Evolutionary conservation across 1,284 basidiomycete genomes (phyloP), one percentile per base, ranked within the genome.

Genomic region (Ustilago cynodontis): DNA sequence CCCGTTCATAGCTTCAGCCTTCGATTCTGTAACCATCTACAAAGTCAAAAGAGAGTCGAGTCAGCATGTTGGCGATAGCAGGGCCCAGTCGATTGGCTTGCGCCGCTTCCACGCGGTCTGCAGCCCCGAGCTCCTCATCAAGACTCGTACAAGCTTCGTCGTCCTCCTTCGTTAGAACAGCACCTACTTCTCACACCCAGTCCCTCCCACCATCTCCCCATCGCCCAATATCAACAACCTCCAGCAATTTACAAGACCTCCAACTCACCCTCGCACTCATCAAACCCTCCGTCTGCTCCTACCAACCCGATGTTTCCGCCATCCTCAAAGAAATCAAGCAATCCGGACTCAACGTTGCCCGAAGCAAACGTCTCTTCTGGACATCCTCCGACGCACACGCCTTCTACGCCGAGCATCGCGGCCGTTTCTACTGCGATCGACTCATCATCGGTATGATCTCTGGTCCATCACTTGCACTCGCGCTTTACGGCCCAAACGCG

Each of bases 391-490:
- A 84, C n/a, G 84, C 84, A 0, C 75, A 80, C 4, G 51, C 63
- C 0, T 86, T 86, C 67, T 86, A 86, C 60, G 53, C 70, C 31
- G 84, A 85, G 50, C 84, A 86, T 52, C 49, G 70, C 14, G 83
- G 84, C 0, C 71, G 74, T 3, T 86, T 86, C 77, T 86, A 84
- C 66, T 85, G 82, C 57, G 77, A 84, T 41, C 77, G 84, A 1
- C 62, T 86, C 2, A 68, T 86, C 20, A 54, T 78, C 1, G 82
- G 82, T 1, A 83, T 85, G 82, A 80, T 80, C 16, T 76, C 77
- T 20, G 83, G 83, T 0, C 81, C 80, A 0, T 71, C 79, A 3
- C 66, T 86, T 20, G 82, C 78, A 1, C 65, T 86, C 7, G 83
- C 83, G 0, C 77, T 86, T 1, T 67, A 64, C 14, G 83, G 83